Evolutionary conservation across 495 filamentous ascomycete genomes (phyloP).

Genomic region (Aspergillus baeticus): DNA sequence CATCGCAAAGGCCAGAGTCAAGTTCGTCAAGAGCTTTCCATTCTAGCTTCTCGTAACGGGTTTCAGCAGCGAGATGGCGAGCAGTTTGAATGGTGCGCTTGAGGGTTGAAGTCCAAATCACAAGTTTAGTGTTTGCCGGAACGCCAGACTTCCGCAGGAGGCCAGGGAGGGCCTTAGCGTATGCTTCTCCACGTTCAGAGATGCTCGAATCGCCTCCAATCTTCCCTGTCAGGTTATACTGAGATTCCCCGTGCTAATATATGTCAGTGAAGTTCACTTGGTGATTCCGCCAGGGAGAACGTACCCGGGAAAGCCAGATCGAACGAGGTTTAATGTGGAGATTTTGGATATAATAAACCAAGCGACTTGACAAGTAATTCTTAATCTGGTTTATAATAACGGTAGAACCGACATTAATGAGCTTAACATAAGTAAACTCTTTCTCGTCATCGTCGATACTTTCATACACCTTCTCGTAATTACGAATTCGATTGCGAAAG

Average conservation of each 20-base stretch:
- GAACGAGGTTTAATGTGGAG: conserved; percentile 95
- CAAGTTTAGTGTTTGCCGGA: conserved; percentile 76
- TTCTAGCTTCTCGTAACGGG: conserved; percentile 83
- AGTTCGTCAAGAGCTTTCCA: conserved; percentile 99
- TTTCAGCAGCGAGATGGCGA: conserved; percentile 62
- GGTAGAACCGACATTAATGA: conserved; percentile 92
- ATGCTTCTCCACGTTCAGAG: conserved; percentile 82
- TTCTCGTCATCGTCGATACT: conserved; percentile 85
- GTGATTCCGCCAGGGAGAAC: conserved; percentile 28
- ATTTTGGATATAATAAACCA: conserved; percentile 98
- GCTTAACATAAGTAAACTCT: conserved; percentile 87
- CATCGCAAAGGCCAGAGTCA: conserved; percentile 94
- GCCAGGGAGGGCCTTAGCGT: conserved; percentile 76
- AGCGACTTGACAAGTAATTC: conserved; percentile 91
- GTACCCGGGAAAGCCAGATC: conserved; percentile 93
- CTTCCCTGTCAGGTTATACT: conserved; percentile 81
- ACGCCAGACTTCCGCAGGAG: conserved; percentile 75
- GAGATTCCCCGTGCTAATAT: conserved; percentile 83
- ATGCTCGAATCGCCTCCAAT: conserved; percentile 91
- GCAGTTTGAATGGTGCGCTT: conserved; percentile 91
- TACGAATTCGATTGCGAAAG: conserved; percentile 90
- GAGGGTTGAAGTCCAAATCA: conserved; percentile 96
- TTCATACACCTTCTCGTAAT: conserved; percentile 95
- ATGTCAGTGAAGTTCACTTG: background rate
- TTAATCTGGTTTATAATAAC: conserved; percentile 97